Evolutionary conservation across 352 stramenopile genomes (phyloP).

Genomic region (Phytopythium helicoides): DNA sequence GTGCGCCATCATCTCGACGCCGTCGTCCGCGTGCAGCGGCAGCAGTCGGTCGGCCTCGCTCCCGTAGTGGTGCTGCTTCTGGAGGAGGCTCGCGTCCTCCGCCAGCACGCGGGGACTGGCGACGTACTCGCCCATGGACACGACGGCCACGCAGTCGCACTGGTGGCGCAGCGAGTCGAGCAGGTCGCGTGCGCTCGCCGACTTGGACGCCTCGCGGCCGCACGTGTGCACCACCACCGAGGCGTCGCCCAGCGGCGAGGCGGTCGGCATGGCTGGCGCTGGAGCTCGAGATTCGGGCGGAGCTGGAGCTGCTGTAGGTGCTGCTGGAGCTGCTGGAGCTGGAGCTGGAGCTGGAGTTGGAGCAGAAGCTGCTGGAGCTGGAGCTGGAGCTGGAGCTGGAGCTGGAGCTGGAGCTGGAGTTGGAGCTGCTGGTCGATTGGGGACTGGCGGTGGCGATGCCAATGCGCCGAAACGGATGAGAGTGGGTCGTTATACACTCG

Average conservation of each 20-base stretch:
- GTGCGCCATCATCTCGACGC: conserved; percentile 15
- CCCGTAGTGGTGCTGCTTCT: too few species aligned
- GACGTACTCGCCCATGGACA: conserved; percentile 85
- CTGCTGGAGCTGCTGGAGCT: too few species aligned
- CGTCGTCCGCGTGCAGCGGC: conserved; percentile 6
- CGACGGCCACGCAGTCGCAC: conserved; percentile 47
- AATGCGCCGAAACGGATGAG: too few species aligned
- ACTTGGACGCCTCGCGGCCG: conserved; percentile 28
- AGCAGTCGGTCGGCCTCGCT: conserved; percentile 25
- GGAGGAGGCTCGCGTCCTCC: conserved; percentile 6
- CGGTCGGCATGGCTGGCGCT: not conserved
- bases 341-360: too few species aligned
- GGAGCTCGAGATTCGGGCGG: not conserved
- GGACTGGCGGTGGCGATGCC: too few species aligned
- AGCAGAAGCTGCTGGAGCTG: too few species aligned
- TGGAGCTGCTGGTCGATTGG: too few species aligned
- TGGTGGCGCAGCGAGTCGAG: conserved; percentile 59
- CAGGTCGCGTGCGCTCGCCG: conserved; percentile 46
- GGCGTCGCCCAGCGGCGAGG: conserved; percentile 1
- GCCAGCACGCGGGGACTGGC: conserved; percentile 33
- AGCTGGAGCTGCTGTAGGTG: not conserved
- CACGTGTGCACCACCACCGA: conserved; percentile 29
- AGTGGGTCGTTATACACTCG: too few species aligned
- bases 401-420: too few species aligned
- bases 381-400: too few species aligned